Base-by-base conservation (phyloP, 495 filamentous ascomycete genomes). In the Penicillium egyptiacum region DNA sequence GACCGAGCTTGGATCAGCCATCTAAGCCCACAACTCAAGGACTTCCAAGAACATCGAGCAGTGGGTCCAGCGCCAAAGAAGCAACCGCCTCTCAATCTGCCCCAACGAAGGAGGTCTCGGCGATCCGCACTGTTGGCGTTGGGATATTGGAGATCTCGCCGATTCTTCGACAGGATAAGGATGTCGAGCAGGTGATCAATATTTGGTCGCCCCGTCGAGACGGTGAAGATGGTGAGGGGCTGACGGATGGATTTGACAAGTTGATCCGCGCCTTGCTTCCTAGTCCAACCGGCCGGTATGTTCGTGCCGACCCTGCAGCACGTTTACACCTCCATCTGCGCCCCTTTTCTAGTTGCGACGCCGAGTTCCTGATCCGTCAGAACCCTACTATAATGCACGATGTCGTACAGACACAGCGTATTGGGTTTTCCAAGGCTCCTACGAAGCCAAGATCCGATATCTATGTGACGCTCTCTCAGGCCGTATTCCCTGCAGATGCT, bases 371-470 rank as follows among this genome's bases (percentile, higher is more conserved):
- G 28, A 86, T 98, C 56, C 86, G 86, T 57, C 83, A 86, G 44
- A 97, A 92, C 14, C 95, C 93, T 9, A 98, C 94, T 0, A 75
- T 95, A 5, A 83, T 98, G 35, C 89, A 95, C 52, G 84, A 86
- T 41, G 82, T 97, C 55, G 80, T 80, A 57, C 86, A 86, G 61
- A 93, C 92, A 6, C 83, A 80, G 59, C 91, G 93, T 69, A 91
- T 96, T 63, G 93, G 91, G n/a, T 99, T 99, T 72, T 87, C 94
- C 3, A 92, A 92, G 19, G 92, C 91, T 8, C 94, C 94, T 1
- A 90, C 88, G 0, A 89, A 89, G 63, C 81, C 90, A 9, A 76
- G 94, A 59, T 96, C 90, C 12, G 94, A 99, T 66, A 97, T 99
- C 46, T 99, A 98, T 67, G 68, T 99, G 22, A 96, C 90, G 0